Conservation (phyloP, 768 basidiomycete species). For the Podaxis rugospora region DNA sequence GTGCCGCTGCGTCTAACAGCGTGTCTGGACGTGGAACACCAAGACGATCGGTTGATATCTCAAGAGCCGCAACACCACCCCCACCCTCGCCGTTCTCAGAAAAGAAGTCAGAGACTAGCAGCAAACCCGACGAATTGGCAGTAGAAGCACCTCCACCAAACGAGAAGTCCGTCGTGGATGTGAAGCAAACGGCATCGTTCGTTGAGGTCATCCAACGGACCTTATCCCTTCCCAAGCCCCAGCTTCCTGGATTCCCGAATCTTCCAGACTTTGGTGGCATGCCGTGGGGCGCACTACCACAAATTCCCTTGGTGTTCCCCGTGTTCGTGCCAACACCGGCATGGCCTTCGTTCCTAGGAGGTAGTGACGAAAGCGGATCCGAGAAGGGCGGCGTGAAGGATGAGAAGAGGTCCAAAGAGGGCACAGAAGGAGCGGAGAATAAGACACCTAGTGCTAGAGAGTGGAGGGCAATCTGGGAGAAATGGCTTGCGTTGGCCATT, state of each 20-base stretch:
- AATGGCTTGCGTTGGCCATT: constrained; percentile 58
- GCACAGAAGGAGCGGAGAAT: constrained; percentile 31
- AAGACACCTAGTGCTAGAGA: constrained; percentile 46
- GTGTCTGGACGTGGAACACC: constrained; percentile 18
- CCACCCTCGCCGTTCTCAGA: constrained; percentile 6
- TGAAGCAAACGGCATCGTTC: constrained; percentile 49
- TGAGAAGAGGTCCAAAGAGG: constrained; percentile 20
- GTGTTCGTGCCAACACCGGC: constrained; percentile 66
- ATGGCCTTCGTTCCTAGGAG: constrained; percentile 63
- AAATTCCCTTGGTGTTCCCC: constrained; percentile 76
- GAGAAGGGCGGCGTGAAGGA: constrained; percentile 17
- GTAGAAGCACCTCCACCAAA: constrained; percentile 13
- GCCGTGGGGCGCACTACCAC: constrained; percentile 58
- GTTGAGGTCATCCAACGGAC: constrained; percentile 76
- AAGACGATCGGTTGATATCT: constrained; percentile 26
- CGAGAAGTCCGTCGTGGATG: constrained; percentile 29
- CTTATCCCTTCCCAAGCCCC: constrained; percentile 51
- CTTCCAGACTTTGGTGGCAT: constrained; percentile 44
- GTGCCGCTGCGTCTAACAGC: constrained; percentile 21
- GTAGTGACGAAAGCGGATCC: constrained; percentile 19
- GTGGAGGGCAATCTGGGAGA: constrained; percentile 70
- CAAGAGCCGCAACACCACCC: constrained; percentile 28
- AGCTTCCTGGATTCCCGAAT: constrained; percentile 62
- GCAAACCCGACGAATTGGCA: not conserved
- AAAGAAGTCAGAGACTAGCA: not conserved